Evolutionary conservation across 768 basidiomycete genomes (phyloP).

Genomic region (Boletales sp.): DNA sequence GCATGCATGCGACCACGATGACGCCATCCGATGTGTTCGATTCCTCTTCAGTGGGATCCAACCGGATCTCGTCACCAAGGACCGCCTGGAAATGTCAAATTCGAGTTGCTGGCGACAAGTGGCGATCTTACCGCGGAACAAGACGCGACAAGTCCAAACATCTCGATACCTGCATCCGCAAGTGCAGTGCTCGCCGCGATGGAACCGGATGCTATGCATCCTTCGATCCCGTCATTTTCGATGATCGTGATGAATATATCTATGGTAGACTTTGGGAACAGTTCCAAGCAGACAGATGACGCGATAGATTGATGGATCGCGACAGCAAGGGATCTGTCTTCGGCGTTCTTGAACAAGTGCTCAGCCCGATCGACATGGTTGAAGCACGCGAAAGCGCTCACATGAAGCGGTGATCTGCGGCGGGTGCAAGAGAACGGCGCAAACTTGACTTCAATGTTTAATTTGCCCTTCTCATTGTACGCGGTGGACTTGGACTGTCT

Average conservation of each 20-base stretch:
- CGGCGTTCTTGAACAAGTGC: slow-evolving; percentile 73
- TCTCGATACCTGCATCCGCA: slow-evolving; percentile 89
- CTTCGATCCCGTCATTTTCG: slow-evolving; percentile 89
- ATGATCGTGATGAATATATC: slow-evolving; percentile 89
- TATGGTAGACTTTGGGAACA: slow-evolving; percentile 90
- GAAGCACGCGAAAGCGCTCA: slow-evolving; percentile 37
- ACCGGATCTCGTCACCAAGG: slow-evolving; percentile 55
- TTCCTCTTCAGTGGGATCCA: slow-evolving; percentile 82
- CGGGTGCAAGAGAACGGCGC: slow-evolving; percentile 84
- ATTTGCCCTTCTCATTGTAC: slow-evolving; percentile 82
- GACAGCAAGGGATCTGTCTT: slow-evolving; percentile 81
- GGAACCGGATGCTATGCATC: slow-evolving; percentile 80
- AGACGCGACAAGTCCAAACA: slow-evolving; percentile 83
- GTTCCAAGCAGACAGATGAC: slow-evolving; percentile 81
- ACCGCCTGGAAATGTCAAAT: slow-evolving; percentile 43
- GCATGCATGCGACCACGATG: slow-evolving; percentile 82
- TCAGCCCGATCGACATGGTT: not conserved
- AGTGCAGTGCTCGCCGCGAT: slow-evolving; percentile 89
- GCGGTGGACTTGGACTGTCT: slow-evolving; percentile 75
- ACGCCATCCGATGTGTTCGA: slow-evolving; percentile 52
- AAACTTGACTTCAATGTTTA: slow-evolving; percentile 97
- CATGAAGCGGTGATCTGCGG: slow-evolving; percentile 81
- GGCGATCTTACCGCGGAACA: slow-evolving; percentile 65
- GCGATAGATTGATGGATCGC: slow-evolving; percentile 83
- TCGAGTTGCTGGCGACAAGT: not conserved